Evolutionary conservation across 2,329 filamentous ascomycete species (phyloP).

Genomic region (Blumeria graminis): DNA sequence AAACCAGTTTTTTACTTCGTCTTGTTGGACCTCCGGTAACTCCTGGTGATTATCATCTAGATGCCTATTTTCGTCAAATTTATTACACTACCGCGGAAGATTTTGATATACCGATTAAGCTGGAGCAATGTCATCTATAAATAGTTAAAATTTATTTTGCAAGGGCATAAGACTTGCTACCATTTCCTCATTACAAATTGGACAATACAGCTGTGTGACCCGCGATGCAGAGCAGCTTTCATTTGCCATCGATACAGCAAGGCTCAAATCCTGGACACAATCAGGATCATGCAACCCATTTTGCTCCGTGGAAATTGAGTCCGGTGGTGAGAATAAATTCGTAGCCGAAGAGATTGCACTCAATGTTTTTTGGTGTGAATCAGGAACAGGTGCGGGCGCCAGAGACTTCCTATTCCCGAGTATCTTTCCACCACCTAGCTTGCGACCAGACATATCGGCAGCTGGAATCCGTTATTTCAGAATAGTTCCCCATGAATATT

Average conservation of each 20-base stretch:
- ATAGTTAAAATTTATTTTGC: conserved; percentile 7
- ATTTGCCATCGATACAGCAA: conserved; percentile 51
- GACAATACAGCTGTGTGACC: conserved; percentile 55
- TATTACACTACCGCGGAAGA: conserved; percentile 6
- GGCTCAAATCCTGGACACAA: conserved; percentile 56
- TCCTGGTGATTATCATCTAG: conserved; percentile 52
- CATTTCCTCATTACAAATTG: conserved; percentile 98
- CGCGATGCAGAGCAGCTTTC: conserved; percentile 27
- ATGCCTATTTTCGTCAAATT: conserved; percentile 25
- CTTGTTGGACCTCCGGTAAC: conserved; percentile 45
- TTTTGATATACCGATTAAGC: conserved; percentile 41
- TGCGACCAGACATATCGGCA: conserved; percentile 49
- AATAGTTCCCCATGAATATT: too few species aligned
- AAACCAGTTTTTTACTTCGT: conserved; percentile 62
- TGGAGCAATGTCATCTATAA: conserved; percentile 68
- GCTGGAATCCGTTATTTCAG: neutral
- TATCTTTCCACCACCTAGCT: conserved; percentile 78
- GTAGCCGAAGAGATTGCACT: conserved; percentile 5
- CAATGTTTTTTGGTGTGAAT: conserved; percentile 13
- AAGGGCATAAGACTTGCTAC: conserved; percentile 21
- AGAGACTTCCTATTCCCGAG: conserved; percentile 69
- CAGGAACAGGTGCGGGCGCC: conserved; percentile 32
- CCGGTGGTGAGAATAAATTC: conserved; percentile 23
- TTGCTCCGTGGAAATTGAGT: conserved; percentile 25
- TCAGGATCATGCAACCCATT: neutral